These are phyloP conservation scores for Cadophora luteo-olivacea DNA, from an alignment of 2,329 filamentous ascomycete genomes.

Conservation along the genomic window DNA sequence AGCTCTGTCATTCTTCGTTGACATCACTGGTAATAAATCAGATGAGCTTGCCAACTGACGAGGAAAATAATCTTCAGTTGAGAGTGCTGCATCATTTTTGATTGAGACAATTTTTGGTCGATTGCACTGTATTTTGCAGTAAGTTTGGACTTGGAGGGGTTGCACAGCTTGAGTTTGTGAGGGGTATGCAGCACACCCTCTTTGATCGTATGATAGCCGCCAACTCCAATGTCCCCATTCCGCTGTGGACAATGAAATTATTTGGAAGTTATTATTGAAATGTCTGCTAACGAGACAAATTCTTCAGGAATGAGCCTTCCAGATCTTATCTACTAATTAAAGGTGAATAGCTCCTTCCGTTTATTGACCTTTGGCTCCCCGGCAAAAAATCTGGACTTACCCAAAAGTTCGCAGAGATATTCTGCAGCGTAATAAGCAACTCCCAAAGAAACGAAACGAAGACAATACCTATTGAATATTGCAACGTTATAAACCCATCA, in stretches of 20 bases:
- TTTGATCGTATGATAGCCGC: conserved; percentile 17
- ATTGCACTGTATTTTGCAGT: neutral
- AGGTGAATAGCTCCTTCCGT: conserved; percentile 11
- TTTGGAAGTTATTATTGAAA: neutral
- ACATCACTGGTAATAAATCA: conserved; percentile 15
- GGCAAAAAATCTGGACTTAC: neutral
- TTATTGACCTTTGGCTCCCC: neutral
- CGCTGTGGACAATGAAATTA: neutral
- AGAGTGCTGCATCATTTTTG: neutral
- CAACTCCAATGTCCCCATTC: neutral
- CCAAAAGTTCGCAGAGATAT: neutral
- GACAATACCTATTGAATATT: conserved; percentile 5
- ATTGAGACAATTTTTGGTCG: neutral
- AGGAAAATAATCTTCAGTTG: neutral
- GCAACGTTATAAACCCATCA: conserved; percentile 6
- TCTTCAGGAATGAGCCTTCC: neutral
- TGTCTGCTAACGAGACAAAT: neutral
- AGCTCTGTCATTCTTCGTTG: neutral
- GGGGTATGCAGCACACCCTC: conserved; percentile 13
- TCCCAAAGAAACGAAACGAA: too few species aligned
- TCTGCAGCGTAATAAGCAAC: too few species aligned
- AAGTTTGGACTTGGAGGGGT: conserved; percentile 1
- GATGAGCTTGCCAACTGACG: conserved; percentile 17
- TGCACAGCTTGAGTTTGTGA: conserved; percentile 1
- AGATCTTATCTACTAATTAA: conserved; percentile 10